phyloP scores from a whole-genome alignment of 2,329 filamentous ascomycete genomes.

The Cladosporium sp. region DNA sequence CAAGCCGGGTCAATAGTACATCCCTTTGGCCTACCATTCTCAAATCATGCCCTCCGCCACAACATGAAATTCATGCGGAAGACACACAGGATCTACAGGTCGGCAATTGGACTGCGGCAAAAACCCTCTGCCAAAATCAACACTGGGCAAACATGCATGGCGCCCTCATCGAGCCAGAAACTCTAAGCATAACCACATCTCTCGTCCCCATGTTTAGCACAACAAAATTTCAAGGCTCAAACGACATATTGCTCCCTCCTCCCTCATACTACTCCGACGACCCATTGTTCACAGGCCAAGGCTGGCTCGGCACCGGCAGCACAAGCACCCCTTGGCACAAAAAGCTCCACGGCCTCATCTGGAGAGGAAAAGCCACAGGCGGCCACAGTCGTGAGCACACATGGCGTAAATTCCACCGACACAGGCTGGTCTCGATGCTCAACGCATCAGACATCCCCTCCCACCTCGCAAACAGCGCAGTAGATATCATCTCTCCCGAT shows the following conservation, averaged over 20 bases:
- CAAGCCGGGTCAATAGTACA: neutral
- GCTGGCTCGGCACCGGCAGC: conserved; percentile 25
- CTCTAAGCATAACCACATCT: conserved; percentile 33
- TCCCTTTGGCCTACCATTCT: neutral
- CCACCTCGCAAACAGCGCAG: neutral
- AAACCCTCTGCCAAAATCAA: conserved; percentile 40
- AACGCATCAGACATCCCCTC: conserved; percentile 50
- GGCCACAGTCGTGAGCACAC: conserved; percentile 44
- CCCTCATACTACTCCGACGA: conserved; percentile 41
- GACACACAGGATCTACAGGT: too few relatives aligned
- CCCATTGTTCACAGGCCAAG: conserved; percentile 26
- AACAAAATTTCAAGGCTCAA: conserved; percentile 42
- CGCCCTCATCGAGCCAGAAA: conserved; percentile 39
- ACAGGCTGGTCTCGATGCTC: conserved; percentile 66
- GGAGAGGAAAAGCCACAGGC: conserved; percentile 43
- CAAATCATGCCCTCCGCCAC: neutral
- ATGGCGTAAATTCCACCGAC: conserved; percentile 66
- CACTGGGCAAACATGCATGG: conserved; percentile 39
- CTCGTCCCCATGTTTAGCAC: conserved; percentile 44
- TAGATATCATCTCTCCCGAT: too few relatives aligned
- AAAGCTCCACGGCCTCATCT: conserved; percentile 36
- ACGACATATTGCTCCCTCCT: conserved; percentile 44
- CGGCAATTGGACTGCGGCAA: conserved; percentile 7
- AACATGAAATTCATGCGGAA: neutral
- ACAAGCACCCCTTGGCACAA: conserved; percentile 34